Percentiles rank a stretch among this genome's conserved stretches.
These are phyloP conservation scores for Beta corolliflora DNA, from an alignment of 179 eudicot genomes.

Conservation along the genomic window DNA sequence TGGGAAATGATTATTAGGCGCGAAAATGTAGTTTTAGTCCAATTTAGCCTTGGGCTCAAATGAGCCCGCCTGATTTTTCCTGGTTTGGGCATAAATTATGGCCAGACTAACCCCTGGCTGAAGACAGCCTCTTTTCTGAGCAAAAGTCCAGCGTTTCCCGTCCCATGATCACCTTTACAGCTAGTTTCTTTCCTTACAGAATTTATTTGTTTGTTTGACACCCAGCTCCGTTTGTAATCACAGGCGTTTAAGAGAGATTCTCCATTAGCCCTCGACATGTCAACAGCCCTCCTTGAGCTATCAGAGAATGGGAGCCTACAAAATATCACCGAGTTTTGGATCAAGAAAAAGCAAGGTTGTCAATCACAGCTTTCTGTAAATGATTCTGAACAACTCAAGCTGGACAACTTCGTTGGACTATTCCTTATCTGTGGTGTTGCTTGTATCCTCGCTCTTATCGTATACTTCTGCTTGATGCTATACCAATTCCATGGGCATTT, in stretches of 20 bases:
- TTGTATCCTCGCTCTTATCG: slow-evolving; percentile 49
- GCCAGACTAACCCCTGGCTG: too few species aligned
- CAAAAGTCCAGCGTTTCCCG: too few species aligned
- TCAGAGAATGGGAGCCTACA: slow-evolving; percentile 65
- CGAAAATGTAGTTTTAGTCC: too few species aligned
- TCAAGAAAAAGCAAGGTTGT: slow-evolving; percentile 34
- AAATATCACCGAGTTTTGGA: slow-evolving; percentile 51
- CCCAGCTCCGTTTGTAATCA: background rate
- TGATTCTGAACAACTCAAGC: slow-evolving; percentile 53
- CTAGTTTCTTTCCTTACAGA: too few species aligned
- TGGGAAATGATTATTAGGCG: too few species aligned
- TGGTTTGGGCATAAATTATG: too few species aligned
- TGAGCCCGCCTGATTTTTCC: too few species aligned
- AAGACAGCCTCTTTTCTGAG: too few species aligned
- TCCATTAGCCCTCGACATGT: slow-evolving; percentile 63
- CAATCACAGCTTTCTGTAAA: slow-evolving; percentile 11
- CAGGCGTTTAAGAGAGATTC: slow-evolving; percentile 74
- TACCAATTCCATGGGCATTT: slow-evolving; percentile 36
- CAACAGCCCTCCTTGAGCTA: slow-evolving; percentile 56
- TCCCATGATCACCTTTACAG: too few species aligned
- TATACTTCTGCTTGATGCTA: slow-evolving; percentile 44
- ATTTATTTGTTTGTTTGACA: background rate
- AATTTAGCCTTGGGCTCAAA: too few species aligned
- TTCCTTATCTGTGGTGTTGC: slow-evolving; percentile 52
- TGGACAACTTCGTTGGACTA: slow-evolving; percentile 59